Conservation (phyloP, 495 filamentous ascomycete species). For the Penicillium bialowiezense region DNA sequence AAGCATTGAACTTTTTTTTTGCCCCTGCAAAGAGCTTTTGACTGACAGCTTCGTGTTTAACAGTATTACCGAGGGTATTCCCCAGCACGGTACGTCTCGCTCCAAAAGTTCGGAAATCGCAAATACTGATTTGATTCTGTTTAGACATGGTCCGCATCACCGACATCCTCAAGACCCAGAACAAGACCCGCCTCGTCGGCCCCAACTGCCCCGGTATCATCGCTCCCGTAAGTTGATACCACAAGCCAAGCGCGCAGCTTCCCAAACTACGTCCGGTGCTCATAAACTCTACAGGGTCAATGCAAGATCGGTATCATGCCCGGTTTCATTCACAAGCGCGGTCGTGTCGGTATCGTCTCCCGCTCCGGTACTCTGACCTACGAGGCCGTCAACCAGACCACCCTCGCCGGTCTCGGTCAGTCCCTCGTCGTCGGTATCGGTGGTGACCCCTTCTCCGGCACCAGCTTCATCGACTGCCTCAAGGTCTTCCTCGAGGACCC, state of each 20-base stretch:
- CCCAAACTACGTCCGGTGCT: neutral
- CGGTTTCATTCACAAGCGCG: constrained; percentile 99
- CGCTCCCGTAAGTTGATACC: constrained; percentile 58
- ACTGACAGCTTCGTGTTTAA: constrained; percentile 8
- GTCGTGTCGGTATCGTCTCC: constrained; percentile 96
- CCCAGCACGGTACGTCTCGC: constrained; percentile 75
- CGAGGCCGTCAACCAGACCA: constrained; percentile 99
- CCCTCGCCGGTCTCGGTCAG: constrained; percentile 92
- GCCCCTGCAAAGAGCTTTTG: constrained; percentile 10
- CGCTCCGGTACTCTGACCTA: constrained; percentile 98
- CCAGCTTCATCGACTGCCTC: constrained; percentile 99
- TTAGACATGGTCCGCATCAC: constrained; percentile 99
- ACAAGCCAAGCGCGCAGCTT: neutral
- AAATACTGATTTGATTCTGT: constrained; percentile 24
- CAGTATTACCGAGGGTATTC: constrained; percentile 96
- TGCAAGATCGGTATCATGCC: constrained; percentile 99
- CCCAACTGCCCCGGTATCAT: constrained; percentile 99
- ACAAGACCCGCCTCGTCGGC: constrained; percentile 92
- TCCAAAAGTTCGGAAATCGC: neutral
- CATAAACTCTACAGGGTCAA: constrained; percentile 63
- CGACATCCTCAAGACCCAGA: constrained; percentile 94
- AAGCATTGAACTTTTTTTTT: constrained; percentile 8
- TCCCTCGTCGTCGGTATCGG: constrained; percentile 98
- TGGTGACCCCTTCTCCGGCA: constrained; percentile 97
- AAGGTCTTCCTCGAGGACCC: constrained; percentile 93